Evolutionary conservation across 768 basidiomycete genomes (phyloP).

Genomic region (Termitomyces sp.): DNA sequence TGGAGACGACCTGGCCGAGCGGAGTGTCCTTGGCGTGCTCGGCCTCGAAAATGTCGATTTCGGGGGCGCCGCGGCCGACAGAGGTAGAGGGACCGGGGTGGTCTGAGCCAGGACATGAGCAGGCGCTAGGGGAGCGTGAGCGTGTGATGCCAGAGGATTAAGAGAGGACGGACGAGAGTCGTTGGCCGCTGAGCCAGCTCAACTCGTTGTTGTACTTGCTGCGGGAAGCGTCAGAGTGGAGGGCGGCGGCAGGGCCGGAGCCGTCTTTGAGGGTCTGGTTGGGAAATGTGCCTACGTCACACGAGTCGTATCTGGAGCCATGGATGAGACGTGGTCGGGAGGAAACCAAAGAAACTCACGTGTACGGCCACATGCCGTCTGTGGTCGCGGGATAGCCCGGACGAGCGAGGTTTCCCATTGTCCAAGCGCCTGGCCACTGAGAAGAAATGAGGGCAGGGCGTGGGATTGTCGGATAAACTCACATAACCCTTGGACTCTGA

Average conservation of each 20-base stretch:
- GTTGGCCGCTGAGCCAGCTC: conserved; percentile 74
- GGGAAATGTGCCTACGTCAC: conserved; percentile 72
- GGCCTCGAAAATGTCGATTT: conserved; percentile 81
- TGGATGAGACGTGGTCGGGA: background rate
- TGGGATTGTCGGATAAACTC: conserved; percentile 15
- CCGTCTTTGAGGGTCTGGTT: conserved; percentile 58
- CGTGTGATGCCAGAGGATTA: background rate
- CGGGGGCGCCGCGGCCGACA: conserved; percentile 67
- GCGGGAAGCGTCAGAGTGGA: conserved; percentile 43
- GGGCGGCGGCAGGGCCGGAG: conserved; percentile 56
- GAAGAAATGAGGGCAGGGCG: background rate
- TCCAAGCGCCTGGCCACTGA: conserved; percentile 88
- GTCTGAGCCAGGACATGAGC: conserved; percentile 69
- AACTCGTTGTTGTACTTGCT: conserved; percentile 51
- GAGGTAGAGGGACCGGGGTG: conserved; percentile 63
- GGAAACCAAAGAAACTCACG: conserved; percentile 31
- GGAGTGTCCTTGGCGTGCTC: conserved; percentile 49
- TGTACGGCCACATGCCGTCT: conserved; percentile 83
- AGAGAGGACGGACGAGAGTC: conserved; percentile 48
- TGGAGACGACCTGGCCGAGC: conserved; percentile 52
- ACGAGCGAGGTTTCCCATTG: conserved; percentile 82
- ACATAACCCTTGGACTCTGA: conserved; percentile 45
- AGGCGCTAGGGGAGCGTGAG: conserved; percentile 41
- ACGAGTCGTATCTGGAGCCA: conserved; percentile 45
- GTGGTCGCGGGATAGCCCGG: conserved; percentile 77